phyloP scores from a whole-genome alignment of 257 asterid genomes.

The Jacaranda mimosifolia region DNA sequence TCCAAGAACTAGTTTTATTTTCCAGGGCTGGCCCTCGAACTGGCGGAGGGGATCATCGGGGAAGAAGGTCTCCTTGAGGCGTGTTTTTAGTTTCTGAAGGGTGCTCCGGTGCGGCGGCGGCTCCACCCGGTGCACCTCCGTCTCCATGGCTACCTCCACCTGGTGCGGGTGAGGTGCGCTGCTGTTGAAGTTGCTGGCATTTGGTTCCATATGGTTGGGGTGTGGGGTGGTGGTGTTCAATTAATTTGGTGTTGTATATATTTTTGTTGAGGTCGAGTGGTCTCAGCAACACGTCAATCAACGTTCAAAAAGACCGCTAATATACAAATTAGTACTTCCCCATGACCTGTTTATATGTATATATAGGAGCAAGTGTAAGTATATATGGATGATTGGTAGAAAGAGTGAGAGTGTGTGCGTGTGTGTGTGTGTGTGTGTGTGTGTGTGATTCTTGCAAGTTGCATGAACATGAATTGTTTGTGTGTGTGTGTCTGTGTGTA shows the following conservation, averaged over 20 bases:
- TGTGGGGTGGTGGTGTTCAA: background rate
- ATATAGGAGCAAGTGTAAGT: background rate
- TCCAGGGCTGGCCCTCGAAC: constrained; percentile 69
- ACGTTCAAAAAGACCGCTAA: constrained; percentile 41
- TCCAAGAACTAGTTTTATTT: constrained; percentile 54
- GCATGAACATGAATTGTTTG: constrained; percentile 31
- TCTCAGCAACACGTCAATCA: constrained; percentile 36
- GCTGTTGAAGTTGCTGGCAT: background rate
- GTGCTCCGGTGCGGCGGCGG: constrained; percentile 71
- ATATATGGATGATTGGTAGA: background rate
- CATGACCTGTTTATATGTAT: no score
- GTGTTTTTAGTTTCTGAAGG: constrained; percentile 54
- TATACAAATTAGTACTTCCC: constrained; percentile 34
- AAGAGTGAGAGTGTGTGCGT: background rate
- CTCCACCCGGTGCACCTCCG: constrained; percentile 74
- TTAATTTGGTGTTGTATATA: constrained; percentile 16
- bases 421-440: no score
- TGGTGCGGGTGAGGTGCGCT: constrained; percentile 19
- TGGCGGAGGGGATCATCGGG: constrained; percentile 88
- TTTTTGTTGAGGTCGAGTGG: background rate
- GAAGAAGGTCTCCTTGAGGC: constrained; percentile 82
- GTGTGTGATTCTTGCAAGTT: constrained; percentile 7
- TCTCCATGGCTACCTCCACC: constrained; percentile 57
- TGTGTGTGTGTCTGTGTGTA: constrained; percentile 4
- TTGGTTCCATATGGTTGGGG: constrained; percentile 48